A percentile compares a stretch with the other conserved stretches of the same genome.
phyloP scores from a whole-genome alignment of 1,284 basidiomycete genomes.

The Vanrija sp. region DNA sequence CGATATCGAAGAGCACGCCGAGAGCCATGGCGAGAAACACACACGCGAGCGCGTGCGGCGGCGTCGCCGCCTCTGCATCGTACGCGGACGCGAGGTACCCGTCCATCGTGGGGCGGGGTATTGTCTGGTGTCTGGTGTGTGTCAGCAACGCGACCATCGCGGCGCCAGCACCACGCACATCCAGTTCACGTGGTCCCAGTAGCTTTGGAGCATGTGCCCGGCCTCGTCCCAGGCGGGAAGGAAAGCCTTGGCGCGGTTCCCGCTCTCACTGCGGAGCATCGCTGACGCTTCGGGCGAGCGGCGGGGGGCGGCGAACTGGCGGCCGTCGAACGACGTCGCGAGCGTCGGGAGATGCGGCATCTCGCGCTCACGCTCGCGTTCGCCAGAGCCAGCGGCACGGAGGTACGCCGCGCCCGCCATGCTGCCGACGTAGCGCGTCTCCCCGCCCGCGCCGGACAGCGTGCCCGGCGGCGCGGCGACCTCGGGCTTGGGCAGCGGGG shows the following conservation, averaged over 20 bases:
- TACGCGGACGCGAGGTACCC: slow-evolving; percentile 42
- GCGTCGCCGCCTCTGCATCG: slow-evolving; percentile 22
- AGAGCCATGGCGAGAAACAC: slow-evolving; percentile 46
- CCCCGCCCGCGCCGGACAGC: slow-evolving; percentile 30
- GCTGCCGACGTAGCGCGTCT: slow-evolving; percentile 41
- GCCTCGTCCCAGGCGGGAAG: slow-evolving; percentile 46
- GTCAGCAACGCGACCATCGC: not conserved
- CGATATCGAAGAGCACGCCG: slow-evolving; percentile 43
- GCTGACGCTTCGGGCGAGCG: not conserved
- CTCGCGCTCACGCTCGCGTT: slow-evolving; percentile 7
- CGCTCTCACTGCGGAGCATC: not conserved
- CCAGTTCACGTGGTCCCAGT: slow-evolving; percentile 50
- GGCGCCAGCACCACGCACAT: slow-evolving; percentile 22
- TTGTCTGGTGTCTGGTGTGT: slow-evolving; percentile 26
- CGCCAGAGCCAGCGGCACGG: slow-evolving; percentile 1
- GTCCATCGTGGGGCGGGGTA: slow-evolving; percentile 42
- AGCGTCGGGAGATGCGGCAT: not conserved
- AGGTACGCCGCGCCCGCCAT: slow-evolving; percentile 32
- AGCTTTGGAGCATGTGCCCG: slow-evolving; percentile 30
- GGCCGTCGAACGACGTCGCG: not conserved
- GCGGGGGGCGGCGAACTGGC: not conserved
- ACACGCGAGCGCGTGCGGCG: slow-evolving; percentile 43
- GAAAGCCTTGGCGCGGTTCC: not conserved
- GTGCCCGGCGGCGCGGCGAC: slow-evolving; percentile 24
- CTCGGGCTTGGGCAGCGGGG: not conserved